Base-by-base conservation (phyloP, 2,329 filamentous ascomycete genomes). In the Lachnellula willkommii region DNA sequence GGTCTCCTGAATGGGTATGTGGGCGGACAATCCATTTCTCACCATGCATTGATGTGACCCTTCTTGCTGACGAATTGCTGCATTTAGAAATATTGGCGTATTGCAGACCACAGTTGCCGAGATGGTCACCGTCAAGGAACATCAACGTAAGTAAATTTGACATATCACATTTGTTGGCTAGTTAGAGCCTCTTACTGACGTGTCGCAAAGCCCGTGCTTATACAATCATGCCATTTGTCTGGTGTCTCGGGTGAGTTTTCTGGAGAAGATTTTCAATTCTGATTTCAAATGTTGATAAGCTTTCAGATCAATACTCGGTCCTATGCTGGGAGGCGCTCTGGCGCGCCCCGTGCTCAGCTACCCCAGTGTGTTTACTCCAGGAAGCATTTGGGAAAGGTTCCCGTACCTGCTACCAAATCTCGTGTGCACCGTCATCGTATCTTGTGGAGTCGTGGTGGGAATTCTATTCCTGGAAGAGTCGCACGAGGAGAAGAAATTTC, bases 211-310 rank as follows among this genome's bases (percentile, higher is more conserved):
- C 92, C 64, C 89, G 90, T 65, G 94, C 93, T 50, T 99, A 95
- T 74, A 90, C 93, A 12, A 92, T 97, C 64, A 96, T 99, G 91
- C 94, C 94, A 6, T 90, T 96, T 70, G 90, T 97, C 26, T 99
- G 94, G 94, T 96, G 92, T 70, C 80, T 99, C 68, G 94, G 94
- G 79, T 90, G 77, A 74, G 78, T 47, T n/a, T 20, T 20, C 22
- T 51, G 11, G 40, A 39, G 46, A 37, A n/a, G 11, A 47, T 53
- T 17, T 6, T 11, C 20, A 28, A 20, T 22, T 37, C 17, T 14
- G 17, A 36, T 28, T 15, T 39, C 7, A 32, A 20, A 5, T 17
- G 17, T 35, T 47, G 50, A 54, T 35, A 12, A 12, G 37, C 46
- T 42, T 53, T 39, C 55, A 90, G 87, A 65, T 96, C 93, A 28